Base-by-base conservation (phyloP, 2,329 filamentous ascomycete genomes). In the Aphanocladium album region DNA sequence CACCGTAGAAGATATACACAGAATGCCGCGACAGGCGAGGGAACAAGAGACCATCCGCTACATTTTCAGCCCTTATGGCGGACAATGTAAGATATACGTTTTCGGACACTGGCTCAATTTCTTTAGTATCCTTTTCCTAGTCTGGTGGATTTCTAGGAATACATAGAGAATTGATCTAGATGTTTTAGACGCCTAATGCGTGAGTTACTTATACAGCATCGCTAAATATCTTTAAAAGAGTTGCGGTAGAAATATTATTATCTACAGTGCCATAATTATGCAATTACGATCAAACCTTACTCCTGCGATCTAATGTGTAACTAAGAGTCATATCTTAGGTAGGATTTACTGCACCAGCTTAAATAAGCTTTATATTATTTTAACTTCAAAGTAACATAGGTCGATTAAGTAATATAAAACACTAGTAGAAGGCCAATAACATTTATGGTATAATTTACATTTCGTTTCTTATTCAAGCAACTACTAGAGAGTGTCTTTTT, bases 81-180 rank as follows among this genome's bases (percentile, higher is more conserved):
- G 43, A 25, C 9, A 57, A 5, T 30, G 59, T 61, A 16, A 61
- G 19, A 25, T 57, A 55, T 17, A 52, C 59, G 23, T 61, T 61
- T 19, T 12, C 35, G 43, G 43, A 61, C 8, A 57, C 52, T 17
- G 51, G 35, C 2, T 14, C 45, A 7, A 45, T 21, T n/a, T 47
- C 27, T 17, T 25, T 27, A 4, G 59, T 57, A 37, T 55, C 51
- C 39, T 45, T 50, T 35, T 46, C 37, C 57, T 49, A 54, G 3
- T 49, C 58, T 1, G 19, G 21, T 9, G n/a, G 17, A 43, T 54
- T 37, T 37, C n/a, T 51, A 7, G 43, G 27, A 35, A 60, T 45
- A 52, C 61, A 62, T 5, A 62, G 27, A 1, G 57, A 57, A 23
- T 62, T 57, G 14, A 60, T 57, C 61, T 57, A 62, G 39, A 60